phyloP scores from a whole-genome alignment of 1,284 basidiomycete genomes.

The Cutaneotrichosporon sp. region DNA sequence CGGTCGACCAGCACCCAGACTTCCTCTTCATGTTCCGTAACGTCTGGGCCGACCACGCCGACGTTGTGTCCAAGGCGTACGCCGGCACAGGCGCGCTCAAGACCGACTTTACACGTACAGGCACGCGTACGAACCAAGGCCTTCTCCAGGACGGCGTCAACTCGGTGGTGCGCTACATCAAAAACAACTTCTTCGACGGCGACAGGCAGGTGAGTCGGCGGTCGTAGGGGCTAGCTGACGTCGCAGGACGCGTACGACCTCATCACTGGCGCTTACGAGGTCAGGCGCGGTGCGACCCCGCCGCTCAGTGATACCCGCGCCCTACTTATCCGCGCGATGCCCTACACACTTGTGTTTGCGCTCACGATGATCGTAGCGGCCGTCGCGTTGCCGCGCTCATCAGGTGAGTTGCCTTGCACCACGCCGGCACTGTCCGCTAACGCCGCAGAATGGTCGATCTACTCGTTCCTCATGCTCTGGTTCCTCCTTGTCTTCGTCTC shows the following conservation, averaged over 20 bases:
- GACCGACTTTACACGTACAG: constrained; percentile 93
- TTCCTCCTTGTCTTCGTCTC: constrained; percentile 59
- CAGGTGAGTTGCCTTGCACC: constrained; percentile 53
- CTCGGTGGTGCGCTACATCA: constrained; percentile 78
- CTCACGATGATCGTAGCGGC: constrained; percentile 81
- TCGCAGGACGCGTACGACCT: constrained; percentile 87
- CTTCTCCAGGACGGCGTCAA: constrained; percentile 82
- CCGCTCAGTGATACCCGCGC: constrained; percentile 74
- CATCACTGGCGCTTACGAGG: constrained; percentile 84
- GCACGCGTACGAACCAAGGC: constrained; percentile 77
- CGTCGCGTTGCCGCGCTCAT: constrained; percentile 71
- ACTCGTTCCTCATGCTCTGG: constrained; percentile 72
- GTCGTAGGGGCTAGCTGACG: background rate
- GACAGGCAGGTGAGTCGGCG: constrained; percentile 58
- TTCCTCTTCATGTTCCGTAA: constrained; percentile 82
- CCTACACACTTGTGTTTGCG: constrained; percentile 73
- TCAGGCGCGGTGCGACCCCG: constrained; percentile 62
- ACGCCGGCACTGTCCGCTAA: constrained; percentile 39
- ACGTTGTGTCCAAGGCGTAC: constrained; percentile 85
- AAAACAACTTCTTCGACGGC: constrained; percentile 97
- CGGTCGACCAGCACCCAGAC: constrained; percentile 68
- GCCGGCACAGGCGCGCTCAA: constrained; percentile 94
- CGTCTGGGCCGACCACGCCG: constrained; percentile 98
- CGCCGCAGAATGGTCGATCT: constrained; percentile 35
- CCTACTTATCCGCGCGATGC: constrained; percentile 77